Evolutionary conservation across 2,329 filamentous ascomycete genomes (phyloP).

Genomic region (Alternaria ethzedia): DNA sequence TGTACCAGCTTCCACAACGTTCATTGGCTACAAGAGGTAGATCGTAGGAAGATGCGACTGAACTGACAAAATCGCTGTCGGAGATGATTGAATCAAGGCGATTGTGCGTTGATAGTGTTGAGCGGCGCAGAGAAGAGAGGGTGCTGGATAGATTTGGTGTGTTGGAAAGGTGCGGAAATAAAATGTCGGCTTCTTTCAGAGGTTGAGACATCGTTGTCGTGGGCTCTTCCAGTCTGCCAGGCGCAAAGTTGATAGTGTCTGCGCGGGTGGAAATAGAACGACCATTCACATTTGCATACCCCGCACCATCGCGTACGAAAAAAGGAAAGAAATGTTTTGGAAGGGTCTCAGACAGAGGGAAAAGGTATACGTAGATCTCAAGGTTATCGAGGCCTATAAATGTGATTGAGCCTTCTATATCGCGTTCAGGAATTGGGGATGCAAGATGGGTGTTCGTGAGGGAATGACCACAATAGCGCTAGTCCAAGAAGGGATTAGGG

Average conservation of each 20-base stretch:
- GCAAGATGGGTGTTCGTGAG: not conserved
- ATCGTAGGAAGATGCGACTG: conserved; percentile 61
- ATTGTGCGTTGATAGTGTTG: conserved; percentile 79
- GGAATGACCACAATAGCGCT: not conserved
- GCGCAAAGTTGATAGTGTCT: not conserved
- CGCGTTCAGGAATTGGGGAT: not conserved
- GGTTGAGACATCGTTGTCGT: conserved; percentile 30
- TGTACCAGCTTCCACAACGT: conserved; percentile 95
- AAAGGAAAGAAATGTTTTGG: not conserved
- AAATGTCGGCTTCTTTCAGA: conserved; percentile 50
- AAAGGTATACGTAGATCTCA: not conserved
- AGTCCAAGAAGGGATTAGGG: not conserved
- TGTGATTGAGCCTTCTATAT: not conserved
- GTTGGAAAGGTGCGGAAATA: conserved; percentile 63
- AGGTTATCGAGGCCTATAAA: not conserved
- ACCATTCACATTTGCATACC: conserved; percentile 2
- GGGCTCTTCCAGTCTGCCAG: not conserved
- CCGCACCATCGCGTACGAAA: conserved; percentile 1
- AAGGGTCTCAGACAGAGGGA: no score
- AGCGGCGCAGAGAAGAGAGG: conserved; percentile 74
- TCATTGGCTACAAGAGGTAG: conserved; percentile 89
- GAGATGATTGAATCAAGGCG: conserved; percentile 78
- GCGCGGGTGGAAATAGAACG: not conserved
- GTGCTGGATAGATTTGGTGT: conserved; percentile 69
- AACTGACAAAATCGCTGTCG: conserved; percentile 76